Evolutionary conservation across 192 early-diverging fungal species (phyloP).

Genomic region (Gigaspora rosea): DNA sequence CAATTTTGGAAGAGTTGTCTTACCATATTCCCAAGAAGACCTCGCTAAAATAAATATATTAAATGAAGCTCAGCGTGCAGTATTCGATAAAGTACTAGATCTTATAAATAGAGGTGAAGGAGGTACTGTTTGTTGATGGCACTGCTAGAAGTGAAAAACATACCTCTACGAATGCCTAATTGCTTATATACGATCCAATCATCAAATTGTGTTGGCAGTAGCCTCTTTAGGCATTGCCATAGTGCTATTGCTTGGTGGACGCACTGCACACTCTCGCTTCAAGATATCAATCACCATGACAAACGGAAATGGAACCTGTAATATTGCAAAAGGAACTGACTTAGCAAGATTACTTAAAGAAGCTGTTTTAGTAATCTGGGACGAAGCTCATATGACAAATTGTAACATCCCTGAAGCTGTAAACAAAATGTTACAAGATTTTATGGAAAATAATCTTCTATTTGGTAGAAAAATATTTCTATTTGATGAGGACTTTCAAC

Average conservation of each 20-base stretch:
- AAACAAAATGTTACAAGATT: background rate
- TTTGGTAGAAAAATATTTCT: conserved; percentile 31
- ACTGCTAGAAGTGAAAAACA: background rate
- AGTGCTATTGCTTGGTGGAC: background rate
- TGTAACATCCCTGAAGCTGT: background rate
- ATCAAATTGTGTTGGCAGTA: background rate
- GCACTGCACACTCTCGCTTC: too few species aligned
- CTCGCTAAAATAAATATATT: background rate
- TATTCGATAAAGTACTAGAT: background rate
- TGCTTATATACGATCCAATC: background rate
- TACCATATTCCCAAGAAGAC: background rate
- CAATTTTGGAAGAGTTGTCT: background rate
- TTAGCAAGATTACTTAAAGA: background rate
- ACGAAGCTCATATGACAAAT: background rate
- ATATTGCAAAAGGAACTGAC: background rate
- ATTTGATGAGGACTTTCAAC: conserved; percentile 20
- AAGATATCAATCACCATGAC: too few species aligned
- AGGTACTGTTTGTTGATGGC: background rate
- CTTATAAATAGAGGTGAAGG: background rate
- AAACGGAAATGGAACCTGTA: background rate
- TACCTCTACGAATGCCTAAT: background rate
- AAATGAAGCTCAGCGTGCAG: background rate
- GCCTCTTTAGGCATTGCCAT: background rate
- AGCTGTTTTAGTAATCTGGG: background rate
- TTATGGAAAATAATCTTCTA: background rate